These are phyloP conservation scores for Dichomitus squalens DNA, from an alignment of 1,284 basidiomycete genomes.

Conservation along the genomic window DNA sequence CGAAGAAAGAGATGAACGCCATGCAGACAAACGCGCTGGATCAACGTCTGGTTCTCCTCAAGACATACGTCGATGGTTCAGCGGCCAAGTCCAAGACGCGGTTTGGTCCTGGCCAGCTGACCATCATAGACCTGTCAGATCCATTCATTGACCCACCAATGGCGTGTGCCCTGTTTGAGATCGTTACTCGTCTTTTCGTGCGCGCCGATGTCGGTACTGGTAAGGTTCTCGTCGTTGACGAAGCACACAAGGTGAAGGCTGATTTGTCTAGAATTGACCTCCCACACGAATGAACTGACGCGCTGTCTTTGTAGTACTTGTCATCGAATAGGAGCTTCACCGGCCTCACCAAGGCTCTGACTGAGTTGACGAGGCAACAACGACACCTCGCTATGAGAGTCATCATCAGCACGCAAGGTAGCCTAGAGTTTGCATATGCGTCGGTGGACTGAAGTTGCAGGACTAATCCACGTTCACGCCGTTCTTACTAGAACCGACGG, in stretches of 20 bases:
- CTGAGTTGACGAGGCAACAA: slow-evolving; percentile 67
- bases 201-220: slow-evolving; percentile 61
- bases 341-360: slow-evolving; percentile 58
- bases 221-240: slow-evolving; percentile 73
- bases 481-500: slow-evolving; percentile 59
- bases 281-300: not conserved
- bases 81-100: slow-evolving; percentile 32
- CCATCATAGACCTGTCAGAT: slow-evolving; percentile 69
- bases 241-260: slow-evolving; percentile 70
- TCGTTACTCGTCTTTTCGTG: slow-evolving; percentile 66
- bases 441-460: not conserved
- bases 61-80: slow-evolving; percentile 47
- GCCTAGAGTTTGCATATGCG: no score
- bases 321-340: slow-evolving; percentile 40
- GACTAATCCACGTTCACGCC: not conserved
- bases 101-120: slow-evolving; percentile 57
- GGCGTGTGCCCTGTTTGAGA: slow-evolving; percentile 73
- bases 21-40: slow-evolving; percentile 54
- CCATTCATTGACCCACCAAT: slow-evolving; percentile 69
- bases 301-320: slow-evolving; percentile 54
- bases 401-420: slow-evolving; percentile 74
- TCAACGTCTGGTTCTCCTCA: slow-evolving; percentile 58
- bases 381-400: slow-evolving; percentile 73
- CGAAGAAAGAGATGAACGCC: slow-evolving; percentile 54
- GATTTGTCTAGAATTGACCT: not conserved